phyloP scores from a whole-genome alignment of 2,329 filamentous ascomycete species.

The Rutstroemia sp. region DNA sequence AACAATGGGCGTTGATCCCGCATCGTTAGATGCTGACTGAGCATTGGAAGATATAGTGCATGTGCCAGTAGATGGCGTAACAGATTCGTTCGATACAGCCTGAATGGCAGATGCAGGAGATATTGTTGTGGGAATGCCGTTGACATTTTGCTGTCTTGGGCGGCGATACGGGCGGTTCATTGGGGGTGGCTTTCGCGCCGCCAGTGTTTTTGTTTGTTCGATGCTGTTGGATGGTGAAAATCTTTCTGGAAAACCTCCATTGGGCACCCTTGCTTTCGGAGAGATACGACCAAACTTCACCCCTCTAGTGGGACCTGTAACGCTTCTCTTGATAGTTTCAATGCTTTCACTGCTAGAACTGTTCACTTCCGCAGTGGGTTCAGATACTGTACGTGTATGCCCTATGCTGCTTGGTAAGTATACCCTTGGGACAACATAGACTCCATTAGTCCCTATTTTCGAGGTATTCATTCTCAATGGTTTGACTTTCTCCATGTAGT shows the following conservation, averaged over 20 bases:
- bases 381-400: background rate
- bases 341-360: too few relatives aligned
- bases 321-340: too few relatives aligned
- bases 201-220: background rate
- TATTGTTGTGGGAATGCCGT: background rate
- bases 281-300: too few relatives aligned
- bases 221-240: background rate
- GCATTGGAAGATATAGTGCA: background rate
- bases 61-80: background rate
- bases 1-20: background rate
- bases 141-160: background rate
- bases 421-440: background rate
- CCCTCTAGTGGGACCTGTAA: too few relatives aligned
- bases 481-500: background rate
- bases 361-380: too few relatives aligned
- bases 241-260: background rate
- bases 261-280: too few relatives aligned
- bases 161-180: constrained; percentile 6
- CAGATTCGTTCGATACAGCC: background rate
- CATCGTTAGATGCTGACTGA: background rate
- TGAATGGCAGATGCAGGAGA: background rate
- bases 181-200: background rate
- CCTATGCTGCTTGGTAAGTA: background rate
- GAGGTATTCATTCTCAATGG: background rate
- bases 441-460: background rate